Evolutionary conservation across 169 alveolate genomes (phyloP), one percentile per base, ranked within the genome.

Genomic region (Condylostoma magnum): DNA sequence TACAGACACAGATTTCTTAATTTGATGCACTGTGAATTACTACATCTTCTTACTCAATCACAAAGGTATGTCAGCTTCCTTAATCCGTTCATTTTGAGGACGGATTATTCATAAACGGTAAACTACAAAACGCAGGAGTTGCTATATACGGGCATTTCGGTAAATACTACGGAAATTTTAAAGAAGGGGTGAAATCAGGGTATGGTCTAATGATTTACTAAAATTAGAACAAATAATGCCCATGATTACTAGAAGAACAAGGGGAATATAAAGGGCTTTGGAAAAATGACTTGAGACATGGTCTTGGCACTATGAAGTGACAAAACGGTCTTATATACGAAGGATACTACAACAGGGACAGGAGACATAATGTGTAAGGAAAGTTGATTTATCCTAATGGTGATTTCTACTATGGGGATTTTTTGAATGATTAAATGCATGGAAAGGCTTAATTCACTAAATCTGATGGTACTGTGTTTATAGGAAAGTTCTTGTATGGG

Each of bases 331-430:
- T n/a, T 31, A 67, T n/a, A 5, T 67, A 77, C 60, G 85, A 77
- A 33, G 80, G 78, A 60, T 44, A 52, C 25, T 70, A 46, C 41
- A 63, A 44, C 28, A 70, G 54, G 46, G 66, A 79, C 37, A 72
- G 67, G 71, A 50, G 77, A 53, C 85, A 79, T 58, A 43, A 67
- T 30, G 76, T 67, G 0, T 20, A 18, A 22, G 76, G 66, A 6
- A 67, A 50, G 22, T 15, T 77, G 43, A 22, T 55, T 15, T 67
- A 50, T 77, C 28, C 18, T 22, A 69, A 60, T 34, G 80, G 85
- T 0, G 76, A 60, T 34, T 37, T 60, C 27, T 79, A 71, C 43
- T 52, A 60, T 52, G 85, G 85, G 18, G 85, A 72, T 44, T 79
- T 46, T 47, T 63, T 58, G 44, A 63, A 70, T 46, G 78, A 72